Conservation (phyloP, 345 rosid species). For the Lenwebbia sp. region DNA sequence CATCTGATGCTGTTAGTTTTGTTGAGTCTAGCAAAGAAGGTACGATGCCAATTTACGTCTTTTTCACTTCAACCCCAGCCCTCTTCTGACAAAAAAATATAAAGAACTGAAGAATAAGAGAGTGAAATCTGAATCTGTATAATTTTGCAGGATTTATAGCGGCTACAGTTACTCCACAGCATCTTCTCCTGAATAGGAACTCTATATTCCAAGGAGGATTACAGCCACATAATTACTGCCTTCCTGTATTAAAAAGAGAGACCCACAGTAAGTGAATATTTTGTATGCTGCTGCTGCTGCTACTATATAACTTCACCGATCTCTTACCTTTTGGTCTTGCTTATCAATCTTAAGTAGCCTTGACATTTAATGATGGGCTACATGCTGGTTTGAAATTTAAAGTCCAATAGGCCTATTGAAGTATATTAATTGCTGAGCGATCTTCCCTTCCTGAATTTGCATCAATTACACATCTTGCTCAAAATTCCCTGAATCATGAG, state of each 20-base stretch:
- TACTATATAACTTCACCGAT: not conserved
- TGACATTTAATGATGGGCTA: not conserved
- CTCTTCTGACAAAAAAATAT: not conserved
- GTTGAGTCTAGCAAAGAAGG: slow-evolving; percentile 84
- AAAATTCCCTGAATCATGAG: not conserved
- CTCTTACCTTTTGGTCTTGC: not conserved
- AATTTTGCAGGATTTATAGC: slow-evolving; percentile 47
- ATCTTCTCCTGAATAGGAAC: slow-evolving; percentile 85
- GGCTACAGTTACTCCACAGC: slow-evolving; percentile 95
- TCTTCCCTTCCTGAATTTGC: not conserved
- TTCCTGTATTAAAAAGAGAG: slow-evolving; percentile 92
- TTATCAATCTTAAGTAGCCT: not conserved
- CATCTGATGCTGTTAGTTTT: slow-evolving; percentile 75
- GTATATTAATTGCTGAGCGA: not conserved
- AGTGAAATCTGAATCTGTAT: not conserved
- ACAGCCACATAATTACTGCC: slow-evolving; percentile 90
- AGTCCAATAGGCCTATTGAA: not conserved
- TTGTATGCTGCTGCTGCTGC: not conserved
- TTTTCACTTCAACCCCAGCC: not conserved
- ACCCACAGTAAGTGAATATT: slow-evolving; percentile 43
- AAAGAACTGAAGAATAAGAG: not conserved
- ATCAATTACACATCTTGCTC: not conserved
- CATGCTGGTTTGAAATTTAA: not conserved
- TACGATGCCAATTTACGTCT: not conserved
- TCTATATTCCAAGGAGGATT: slow-evolving; percentile 92